Percentiles rank a stretch among this genome's conserved stretches.
phyloP scores from a whole-genome alignment of 1,284 basidiomycete species.

The Microbotryum intermedium region DNA sequence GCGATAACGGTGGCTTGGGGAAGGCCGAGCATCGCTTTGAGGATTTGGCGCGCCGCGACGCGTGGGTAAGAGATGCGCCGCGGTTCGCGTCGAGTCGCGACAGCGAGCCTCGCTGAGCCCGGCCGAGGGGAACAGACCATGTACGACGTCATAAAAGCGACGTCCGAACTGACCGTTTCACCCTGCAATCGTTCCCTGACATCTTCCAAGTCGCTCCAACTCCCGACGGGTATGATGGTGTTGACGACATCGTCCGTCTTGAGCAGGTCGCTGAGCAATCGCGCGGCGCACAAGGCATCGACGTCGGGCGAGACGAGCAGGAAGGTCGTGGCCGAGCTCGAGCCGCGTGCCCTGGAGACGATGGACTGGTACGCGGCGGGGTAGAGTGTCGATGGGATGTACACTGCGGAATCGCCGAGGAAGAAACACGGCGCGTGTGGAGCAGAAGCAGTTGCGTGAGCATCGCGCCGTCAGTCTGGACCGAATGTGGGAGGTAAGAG shows the following conservation, averaged over 20 bases:
- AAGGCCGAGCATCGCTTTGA: no score
- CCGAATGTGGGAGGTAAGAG: no score
- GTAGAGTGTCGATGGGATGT: conserved; percentile 12
- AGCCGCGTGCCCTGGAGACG: conserved; percentile 19
- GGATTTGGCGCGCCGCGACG: no score
- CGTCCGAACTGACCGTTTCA: conserved; percentile 53
- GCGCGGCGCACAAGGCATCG: conserved; percentile 78
- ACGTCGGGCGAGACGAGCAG: conserved; percentile 81
- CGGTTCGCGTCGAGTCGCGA: no score
- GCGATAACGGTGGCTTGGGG: no score
- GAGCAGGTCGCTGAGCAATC: conserved; percentile 81
- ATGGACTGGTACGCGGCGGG: conserved; percentile 21
- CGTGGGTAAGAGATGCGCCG: no score
- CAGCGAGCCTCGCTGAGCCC: no score
- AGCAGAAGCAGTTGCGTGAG: no score
- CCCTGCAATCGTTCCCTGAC: conserved; percentile 61
- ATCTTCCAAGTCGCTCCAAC: conserved; percentile 62
- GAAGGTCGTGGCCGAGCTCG: conserved; percentile 37
- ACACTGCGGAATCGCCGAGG: conserved; percentile 2
- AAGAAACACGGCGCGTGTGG: neutral
- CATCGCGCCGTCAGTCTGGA: no score
- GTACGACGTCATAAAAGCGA: no score
- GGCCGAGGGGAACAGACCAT: no score
- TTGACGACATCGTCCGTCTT: conserved; percentile 90
- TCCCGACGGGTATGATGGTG: conserved; percentile 82